Evolutionary conservation across 1,139 yeast species (phyloP).

Genomic region (Taiozyma sp.): DNA sequence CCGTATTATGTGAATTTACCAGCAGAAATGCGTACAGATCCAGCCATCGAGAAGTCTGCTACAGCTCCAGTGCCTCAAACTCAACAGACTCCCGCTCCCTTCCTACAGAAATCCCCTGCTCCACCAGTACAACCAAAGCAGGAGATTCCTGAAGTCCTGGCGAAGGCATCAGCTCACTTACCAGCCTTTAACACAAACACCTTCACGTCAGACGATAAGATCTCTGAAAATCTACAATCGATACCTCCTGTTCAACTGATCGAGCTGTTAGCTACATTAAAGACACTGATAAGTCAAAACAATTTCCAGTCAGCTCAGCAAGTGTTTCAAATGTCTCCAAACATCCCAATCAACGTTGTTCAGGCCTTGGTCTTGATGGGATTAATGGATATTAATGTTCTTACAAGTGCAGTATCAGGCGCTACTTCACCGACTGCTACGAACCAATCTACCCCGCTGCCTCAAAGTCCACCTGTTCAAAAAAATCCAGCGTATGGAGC

Average conservation of each 20-base stretch:
- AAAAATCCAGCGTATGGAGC: slow-evolving; percentile 5
- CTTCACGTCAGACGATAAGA: slow-evolving; percentile 41
- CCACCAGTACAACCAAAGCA: background rate
- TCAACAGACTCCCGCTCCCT: background rate
- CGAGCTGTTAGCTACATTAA: slow-evolving; percentile 61
- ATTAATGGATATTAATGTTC: slow-evolving; percentile 59
- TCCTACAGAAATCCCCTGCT: background rate
- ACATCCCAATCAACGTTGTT: slow-evolving; percentile 60
- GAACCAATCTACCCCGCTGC: slow-evolving; percentile 9
- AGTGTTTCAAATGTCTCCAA: slow-evolving; percentile 50
- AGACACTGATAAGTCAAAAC: slow-evolving; percentile 42
- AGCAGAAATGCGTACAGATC: slow-evolving; percentile 34
- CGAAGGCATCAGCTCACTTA: slow-evolving; percentile 46
- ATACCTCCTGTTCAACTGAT: slow-evolving; percentile 68
- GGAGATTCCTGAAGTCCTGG: slow-evolving; percentile 38
- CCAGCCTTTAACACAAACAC: slow-evolving; percentile 44
- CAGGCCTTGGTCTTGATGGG: slow-evolving; percentile 80
- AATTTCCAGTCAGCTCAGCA: slow-evolving; percentile 46
- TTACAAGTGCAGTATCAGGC: slow-evolving; percentile 37
- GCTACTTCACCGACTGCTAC: slow-evolving; percentile 12
- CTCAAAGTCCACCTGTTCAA: slow-evolving; percentile 10
- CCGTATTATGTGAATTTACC: slow-evolving; percentile 57
- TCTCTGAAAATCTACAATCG: slow-evolving; percentile 41
- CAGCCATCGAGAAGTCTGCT: background rate
- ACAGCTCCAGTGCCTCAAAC: background rate